A percentile compares a stretch with the other conserved stretches of the same genome.
Conservation (phyloP, 768 basidiomycete genomes). For the Gloeostereum incarnatum region DNA sequence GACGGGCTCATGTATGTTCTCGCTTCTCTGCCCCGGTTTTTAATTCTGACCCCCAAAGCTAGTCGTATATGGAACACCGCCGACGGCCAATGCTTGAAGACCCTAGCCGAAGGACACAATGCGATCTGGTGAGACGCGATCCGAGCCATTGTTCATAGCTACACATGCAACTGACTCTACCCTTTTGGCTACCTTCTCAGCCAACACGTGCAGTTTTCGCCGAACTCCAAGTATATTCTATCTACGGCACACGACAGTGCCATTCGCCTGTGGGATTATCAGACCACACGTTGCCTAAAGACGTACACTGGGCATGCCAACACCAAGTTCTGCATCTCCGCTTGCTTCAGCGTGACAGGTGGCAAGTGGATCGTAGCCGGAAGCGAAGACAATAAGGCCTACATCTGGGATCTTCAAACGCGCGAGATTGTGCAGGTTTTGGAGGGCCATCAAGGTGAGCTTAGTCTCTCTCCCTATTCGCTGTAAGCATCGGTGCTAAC, state of each 20-base stretch:
- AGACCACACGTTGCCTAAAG: constrained; percentile 83
- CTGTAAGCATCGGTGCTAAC: no score
- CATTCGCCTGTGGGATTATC: constrained; percentile 93
- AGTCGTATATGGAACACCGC: constrained; percentile 96
- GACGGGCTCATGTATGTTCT: constrained; percentile 85
- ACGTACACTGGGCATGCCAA: constrained; percentile 83
- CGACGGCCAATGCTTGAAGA: constrained; percentile 93
- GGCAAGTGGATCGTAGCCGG: constrained; percentile 90
- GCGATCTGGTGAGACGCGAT: constrained; percentile 54
- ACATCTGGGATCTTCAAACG: constrained; percentile 87
- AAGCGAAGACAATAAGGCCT: constrained; percentile 83
- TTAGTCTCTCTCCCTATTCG: no score
- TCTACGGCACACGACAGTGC: constrained; percentile 91
- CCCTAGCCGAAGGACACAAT: constrained; percentile 82
- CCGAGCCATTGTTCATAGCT: no score
- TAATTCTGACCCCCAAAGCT: constrained; percentile 3
- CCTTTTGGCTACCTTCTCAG: constrained; percentile 23
- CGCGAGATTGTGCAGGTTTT: constrained; percentile 77
- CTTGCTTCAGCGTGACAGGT: constrained; percentile 78
- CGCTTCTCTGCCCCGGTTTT: constrained; percentile 2
- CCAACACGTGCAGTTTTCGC: constrained; percentile 90
- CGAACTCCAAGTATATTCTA: constrained; percentile 91
- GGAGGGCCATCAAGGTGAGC: constrained; percentile 66
- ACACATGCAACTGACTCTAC: not conserved
- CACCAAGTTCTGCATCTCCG: constrained; percentile 74